phyloP scores from a whole-genome alignment of 164 flowering plant genomes.

The Annona cherimola region DNA sequence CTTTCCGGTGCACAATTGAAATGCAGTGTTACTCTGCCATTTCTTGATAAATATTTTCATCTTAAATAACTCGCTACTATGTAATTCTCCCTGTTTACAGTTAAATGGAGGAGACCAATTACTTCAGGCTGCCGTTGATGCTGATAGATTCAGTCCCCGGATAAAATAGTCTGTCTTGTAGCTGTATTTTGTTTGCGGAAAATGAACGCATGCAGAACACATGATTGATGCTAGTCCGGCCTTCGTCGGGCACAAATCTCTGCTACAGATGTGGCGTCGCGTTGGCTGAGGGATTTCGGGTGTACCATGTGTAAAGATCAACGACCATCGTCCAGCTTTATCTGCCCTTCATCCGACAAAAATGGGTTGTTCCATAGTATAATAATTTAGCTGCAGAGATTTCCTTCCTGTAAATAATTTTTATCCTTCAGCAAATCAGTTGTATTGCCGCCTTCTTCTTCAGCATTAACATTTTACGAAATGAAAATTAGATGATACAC shows the following conservation, averaged over 20 bases:
- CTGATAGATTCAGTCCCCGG: constrained; percentile 75
- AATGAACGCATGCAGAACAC: neutral
- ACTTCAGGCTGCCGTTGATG: constrained; percentile 97
- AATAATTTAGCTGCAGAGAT: neutral
- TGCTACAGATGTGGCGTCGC: neutral
- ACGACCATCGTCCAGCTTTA: neutral
- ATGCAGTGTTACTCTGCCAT: no score
- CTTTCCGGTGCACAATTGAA: no score
- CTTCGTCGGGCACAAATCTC: neutral
- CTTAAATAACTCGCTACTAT: neutral
- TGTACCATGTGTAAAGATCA: constrained; percentile 30
- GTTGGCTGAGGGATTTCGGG: constrained; percentile 2
- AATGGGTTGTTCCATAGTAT: neutral
- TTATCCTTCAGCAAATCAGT: neutral
- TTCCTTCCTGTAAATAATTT: neutral
- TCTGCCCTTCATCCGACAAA: neutral
- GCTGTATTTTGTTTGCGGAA: neutral
- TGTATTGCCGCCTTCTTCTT: neutral
- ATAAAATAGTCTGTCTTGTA: constrained; percentile 36
- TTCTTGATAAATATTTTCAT: no score
- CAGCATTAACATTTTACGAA: neutral
- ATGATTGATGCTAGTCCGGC: neutral
- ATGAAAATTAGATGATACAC: neutral
- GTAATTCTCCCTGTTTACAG: constrained; percentile 32
- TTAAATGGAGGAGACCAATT: constrained; percentile 90